Conservation (phyloP, 495 filamentous ascomycete species). For the Podospora appendiculata region DNA sequence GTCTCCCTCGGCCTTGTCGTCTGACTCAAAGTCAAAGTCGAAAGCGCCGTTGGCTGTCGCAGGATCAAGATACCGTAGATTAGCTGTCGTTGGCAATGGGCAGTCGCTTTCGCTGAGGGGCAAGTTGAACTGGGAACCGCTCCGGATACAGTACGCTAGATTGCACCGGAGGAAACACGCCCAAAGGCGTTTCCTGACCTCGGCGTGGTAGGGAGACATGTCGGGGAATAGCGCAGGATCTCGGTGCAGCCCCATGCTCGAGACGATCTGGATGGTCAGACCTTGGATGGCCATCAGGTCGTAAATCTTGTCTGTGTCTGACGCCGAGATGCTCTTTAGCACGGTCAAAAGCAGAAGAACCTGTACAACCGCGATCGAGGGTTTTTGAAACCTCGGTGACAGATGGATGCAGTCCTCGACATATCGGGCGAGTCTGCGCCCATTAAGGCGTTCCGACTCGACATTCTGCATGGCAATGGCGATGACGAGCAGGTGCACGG, state of each 20-base stretch:
- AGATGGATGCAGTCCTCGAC: constrained; percentile 12
- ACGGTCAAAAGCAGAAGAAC: constrained; percentile 9
- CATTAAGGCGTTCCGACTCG: constrained; percentile 7
- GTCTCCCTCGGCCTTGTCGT: constrained; percentile 1
- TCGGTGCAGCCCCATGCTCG: constrained; percentile 15
- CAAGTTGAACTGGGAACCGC: constrained; percentile 10
- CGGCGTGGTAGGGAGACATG: constrained; percentile 12
- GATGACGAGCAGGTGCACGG: constrained; percentile 7
- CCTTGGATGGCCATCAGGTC: constrained; percentile 13
- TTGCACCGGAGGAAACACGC: constrained; percentile 8
- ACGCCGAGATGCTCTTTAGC: constrained; percentile 13
- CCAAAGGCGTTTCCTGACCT: constrained; percentile 14
- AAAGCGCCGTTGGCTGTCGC: not conserved
- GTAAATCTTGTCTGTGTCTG: constrained; percentile 16
- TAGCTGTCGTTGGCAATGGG: constrained; percentile 3
- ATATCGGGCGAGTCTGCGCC: constrained; percentile 5
- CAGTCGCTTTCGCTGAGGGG: constrained; percentile 14
- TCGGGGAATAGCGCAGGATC: constrained; percentile 11
- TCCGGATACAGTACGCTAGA: constrained; percentile 13
- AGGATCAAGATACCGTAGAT: not conserved
- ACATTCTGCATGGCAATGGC: constrained; percentile 14
- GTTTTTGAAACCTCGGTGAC: constrained; percentile 11
- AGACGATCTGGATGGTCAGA: constrained; percentile 9
- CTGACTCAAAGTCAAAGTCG: not conserved
- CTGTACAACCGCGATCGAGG: constrained; percentile 15